Evolutionary conservation across 129 eudicot genomes (phyloP).

Genomic region (Flaveria sonorensis): DNA sequence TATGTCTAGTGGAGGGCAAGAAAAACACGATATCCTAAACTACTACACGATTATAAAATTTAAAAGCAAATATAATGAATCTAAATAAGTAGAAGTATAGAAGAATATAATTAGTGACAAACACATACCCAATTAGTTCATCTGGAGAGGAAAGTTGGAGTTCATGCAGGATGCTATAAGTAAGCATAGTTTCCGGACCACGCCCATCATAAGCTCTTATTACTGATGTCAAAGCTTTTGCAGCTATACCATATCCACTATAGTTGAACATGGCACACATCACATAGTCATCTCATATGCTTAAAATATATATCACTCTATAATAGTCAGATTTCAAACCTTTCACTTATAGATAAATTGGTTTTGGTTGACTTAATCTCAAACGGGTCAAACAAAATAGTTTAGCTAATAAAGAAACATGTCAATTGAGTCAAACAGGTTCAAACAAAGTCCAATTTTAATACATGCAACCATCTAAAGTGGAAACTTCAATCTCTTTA

Average conservation of each 20-base stretch:
- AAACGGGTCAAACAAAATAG: not conserved
- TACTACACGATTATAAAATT: not conserved
- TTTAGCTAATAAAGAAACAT: not conserved
- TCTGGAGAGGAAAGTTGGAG: constrained; percentile 84
- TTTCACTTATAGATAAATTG: not conserved
- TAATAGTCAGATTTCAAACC: not conserved
- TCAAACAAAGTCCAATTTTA: not conserved
- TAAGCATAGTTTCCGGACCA: constrained; percentile 76
- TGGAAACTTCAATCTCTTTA: not conserved
- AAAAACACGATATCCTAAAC: too few relatives aligned
- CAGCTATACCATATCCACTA: constrained; percentile 96
- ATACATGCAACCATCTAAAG: not conserved
- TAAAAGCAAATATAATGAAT: not conserved
- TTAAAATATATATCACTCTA: not conserved
- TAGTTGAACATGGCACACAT: constrained; percentile 30
- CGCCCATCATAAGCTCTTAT: constrained; percentile 96
- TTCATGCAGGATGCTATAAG: constrained; percentile 47
- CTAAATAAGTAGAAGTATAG: not conserved
- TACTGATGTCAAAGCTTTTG: constrained; percentile 87
- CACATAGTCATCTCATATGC: not conserved
- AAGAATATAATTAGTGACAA: constrained; percentile 21
- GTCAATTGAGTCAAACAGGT: not conserved
- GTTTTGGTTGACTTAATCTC: not conserved
- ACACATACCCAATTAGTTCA: constrained; percentile 83
- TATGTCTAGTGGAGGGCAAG: too few relatives aligned